Conservation (phyloP, 495 filamentous ascomycete species). For the Lasiosphaeris hirsuta region DNA sequence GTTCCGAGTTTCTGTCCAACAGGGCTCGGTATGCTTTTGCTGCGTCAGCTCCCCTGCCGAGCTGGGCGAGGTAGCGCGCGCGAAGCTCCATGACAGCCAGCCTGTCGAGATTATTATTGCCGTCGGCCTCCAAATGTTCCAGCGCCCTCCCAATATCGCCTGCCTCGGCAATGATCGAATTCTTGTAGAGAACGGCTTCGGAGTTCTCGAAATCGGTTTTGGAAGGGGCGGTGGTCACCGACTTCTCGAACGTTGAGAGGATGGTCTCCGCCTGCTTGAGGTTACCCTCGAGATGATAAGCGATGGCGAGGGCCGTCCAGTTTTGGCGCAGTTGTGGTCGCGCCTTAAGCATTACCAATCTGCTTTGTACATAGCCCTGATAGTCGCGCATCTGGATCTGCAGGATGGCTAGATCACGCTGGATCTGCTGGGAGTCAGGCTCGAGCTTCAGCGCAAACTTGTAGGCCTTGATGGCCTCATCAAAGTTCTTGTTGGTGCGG, state of each 20-base stretch:
- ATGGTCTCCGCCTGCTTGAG: conserved; percentile 84
- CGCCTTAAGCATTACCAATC: conserved; percentile 77
- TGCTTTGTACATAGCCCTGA: conserved; percentile 84
- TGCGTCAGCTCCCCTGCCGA: conserved; percentile 78
- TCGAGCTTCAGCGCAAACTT: conserved; percentile 89
- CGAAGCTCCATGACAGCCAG: conserved; percentile 86
- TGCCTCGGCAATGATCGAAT: conserved; percentile 83
- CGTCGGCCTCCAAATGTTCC: conserved; percentile 76
- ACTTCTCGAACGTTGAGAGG: conserved; percentile 87
- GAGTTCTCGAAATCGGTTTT: conserved; percentile 84
- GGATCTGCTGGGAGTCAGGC: conserved; percentile 89
- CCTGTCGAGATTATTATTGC: conserved; percentile 76
- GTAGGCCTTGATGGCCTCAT: conserved; percentile 98
- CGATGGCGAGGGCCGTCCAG: conserved; percentile 94
- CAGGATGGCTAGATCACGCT: conserved; percentile 86
- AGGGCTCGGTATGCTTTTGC: conserved; percentile 74
- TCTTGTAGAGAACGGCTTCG: conserved; percentile 96
- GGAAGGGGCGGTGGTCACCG: conserved; percentile 69
- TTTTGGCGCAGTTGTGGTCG: conserved; percentile 78
- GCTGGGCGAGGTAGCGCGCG: conserved; percentile 77
- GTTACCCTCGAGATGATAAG: conserved; percentile 84
- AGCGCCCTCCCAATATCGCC: conserved; percentile 77
- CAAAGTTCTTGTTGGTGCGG: conserved; percentile 90
- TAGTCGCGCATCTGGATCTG: conserved; percentile 98
- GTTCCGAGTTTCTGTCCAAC: conserved; percentile 83